Percentiles rank a stretch among this genome's conserved stretches.
Conservation (phyloP, 2,329 filamentous ascomycete species). For the Ceratocystiopsis brevicomis region DNA sequence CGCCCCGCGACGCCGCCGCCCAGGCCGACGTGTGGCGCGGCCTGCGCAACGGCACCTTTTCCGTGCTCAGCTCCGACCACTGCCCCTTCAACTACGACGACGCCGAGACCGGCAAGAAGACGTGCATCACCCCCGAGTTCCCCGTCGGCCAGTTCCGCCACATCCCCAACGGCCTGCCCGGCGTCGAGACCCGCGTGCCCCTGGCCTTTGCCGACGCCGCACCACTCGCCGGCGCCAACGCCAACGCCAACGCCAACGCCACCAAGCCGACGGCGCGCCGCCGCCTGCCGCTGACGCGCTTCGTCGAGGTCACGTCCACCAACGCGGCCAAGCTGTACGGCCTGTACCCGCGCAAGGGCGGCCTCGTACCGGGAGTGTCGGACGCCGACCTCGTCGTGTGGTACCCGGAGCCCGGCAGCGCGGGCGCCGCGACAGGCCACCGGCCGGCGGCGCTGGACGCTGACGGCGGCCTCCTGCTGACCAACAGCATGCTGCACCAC, state of each 20-base stretch:
- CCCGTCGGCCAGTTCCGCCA: constrained; percentile 27
- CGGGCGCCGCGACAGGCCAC: constrained; percentile 1
- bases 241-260: too few species aligned
- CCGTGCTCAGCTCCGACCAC: constrained; percentile 30
- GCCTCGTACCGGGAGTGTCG: constrained; percentile 26
- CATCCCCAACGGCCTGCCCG: constrained; percentile 39
- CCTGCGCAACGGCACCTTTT: constrained; percentile 33
- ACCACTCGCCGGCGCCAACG: neutral
- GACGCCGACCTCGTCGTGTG: constrained; percentile 41
- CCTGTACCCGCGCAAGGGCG: constrained; percentile 30
- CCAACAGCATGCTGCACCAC: constrained; percentile 38
- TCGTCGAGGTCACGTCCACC: constrained; percentile 34
- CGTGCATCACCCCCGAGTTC: constrained; percentile 9
- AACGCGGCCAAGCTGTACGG: constrained; percentile 40
- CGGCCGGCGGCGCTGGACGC: constrained; percentile 10
- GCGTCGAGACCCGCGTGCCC: constrained; percentile 36
- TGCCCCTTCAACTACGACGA: constrained; percentile 31
- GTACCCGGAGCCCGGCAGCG: constrained; percentile 22
- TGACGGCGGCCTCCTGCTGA: neutral
- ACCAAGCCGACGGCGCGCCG: neutral
- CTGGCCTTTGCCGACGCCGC: constrained; percentile 18
- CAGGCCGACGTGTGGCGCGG: constrained; percentile 32
- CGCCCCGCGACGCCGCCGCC: constrained; percentile 27
- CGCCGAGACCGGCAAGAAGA: constrained; percentile 13
- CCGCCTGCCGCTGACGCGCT: constrained; percentile 21